A percentile compares a stretch with the other conserved stretches of the same genome.
Conservation (phyloP, 2,329 filamentous ascomycete species). For the Apiospora koreana region DNA sequence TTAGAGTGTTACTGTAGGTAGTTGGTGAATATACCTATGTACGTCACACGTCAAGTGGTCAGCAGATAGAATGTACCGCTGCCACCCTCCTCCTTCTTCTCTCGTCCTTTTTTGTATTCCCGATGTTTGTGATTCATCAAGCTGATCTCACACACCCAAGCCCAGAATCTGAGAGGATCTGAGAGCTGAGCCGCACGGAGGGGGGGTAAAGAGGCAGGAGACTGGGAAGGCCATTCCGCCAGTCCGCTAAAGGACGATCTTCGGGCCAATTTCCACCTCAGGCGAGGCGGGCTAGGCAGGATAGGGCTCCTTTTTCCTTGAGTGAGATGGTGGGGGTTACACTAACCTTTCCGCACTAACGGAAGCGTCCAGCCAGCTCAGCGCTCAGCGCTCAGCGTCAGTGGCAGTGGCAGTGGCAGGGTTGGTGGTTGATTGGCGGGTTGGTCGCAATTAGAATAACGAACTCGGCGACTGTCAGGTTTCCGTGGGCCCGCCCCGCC, state of each 20-base stretch:
- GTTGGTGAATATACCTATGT: background rate
- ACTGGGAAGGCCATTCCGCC: background rate
- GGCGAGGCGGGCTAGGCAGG: background rate
- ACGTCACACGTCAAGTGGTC: background rate
- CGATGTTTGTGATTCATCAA: background rate
- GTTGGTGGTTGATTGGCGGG: background rate
- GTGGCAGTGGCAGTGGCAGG: background rate
- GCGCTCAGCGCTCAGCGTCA: background rate
- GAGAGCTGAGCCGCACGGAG: constrained; percentile 5
- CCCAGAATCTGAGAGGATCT: background rate
- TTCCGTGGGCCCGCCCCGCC: constrained; percentile 4
- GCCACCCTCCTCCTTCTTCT: background rate
- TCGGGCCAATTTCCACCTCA: background rate
- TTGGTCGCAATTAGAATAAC: background rate
- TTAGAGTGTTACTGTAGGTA: background rate
- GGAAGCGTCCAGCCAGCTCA: background rate
- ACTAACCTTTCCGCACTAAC: background rate
- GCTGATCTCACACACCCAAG: background rate
- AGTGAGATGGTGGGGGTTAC: background rate
- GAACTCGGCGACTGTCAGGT: background rate
- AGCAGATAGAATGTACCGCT: background rate
- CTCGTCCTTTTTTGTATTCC: background rate
- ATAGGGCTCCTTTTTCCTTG: background rate
- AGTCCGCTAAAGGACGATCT: background rate
- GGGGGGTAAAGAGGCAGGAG: background rate